These are phyloP conservation scores for Mortierella antarctica DNA, from an alignment of 192 early-diverging fungal species.

Conservation along the genomic window DNA sequence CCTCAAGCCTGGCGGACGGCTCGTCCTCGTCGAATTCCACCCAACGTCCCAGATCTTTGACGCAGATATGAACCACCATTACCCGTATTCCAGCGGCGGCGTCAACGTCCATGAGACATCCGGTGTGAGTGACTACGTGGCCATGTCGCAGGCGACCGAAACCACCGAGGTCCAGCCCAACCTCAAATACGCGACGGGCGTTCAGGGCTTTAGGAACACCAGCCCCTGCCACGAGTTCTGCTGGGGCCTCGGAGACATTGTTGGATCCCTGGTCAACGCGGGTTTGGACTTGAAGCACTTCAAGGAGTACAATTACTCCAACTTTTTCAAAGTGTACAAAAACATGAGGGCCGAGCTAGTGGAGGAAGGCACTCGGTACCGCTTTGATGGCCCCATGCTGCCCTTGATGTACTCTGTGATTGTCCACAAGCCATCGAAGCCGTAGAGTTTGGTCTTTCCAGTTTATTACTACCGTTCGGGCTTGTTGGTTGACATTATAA, in stretches of 20 bases:
- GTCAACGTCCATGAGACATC: slow-evolving; percentile 1
- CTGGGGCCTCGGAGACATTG: slow-evolving; percentile 37
- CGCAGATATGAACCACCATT: slow-evolving; percentile 9
- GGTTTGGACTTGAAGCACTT: slow-evolving; percentile 25
- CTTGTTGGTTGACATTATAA: neutral
- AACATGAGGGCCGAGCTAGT: slow-evolving; percentile 26
- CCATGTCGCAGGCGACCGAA: neutral
- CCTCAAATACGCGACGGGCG: slow-evolving; percentile 29
- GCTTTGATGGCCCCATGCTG: slow-evolving; percentile 24
- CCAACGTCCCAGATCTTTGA: slow-evolving; percentile 26
- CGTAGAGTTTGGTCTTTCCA: neutral
- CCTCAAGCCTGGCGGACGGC: slow-evolving; percentile 33
- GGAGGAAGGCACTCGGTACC: slow-evolving; percentile 31
- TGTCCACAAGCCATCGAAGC: slow-evolving; percentile 11
- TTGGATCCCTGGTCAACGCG: slow-evolving; percentile 17
- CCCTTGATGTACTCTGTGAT: slow-evolving; percentile 45
- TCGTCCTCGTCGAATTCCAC: slow-evolving; percentile 41
- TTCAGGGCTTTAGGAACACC: slow-evolving; percentile 31
- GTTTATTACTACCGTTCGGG: too few species aligned
- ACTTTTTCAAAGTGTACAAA: slow-evolving; percentile 39
- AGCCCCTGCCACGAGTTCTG: slow-evolving; percentile 21
- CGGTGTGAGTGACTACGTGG: slow-evolving; percentile 42
- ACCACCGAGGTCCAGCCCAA: slow-evolving; percentile 21
- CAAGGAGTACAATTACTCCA: slow-evolving; percentile 51
- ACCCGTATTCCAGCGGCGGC: slow-evolving; percentile 30